Evolutionary conservation across 2,329 filamentous ascomycete genomes (phyloP).

Genomic region (Botrytis byssoidea): DNA sequence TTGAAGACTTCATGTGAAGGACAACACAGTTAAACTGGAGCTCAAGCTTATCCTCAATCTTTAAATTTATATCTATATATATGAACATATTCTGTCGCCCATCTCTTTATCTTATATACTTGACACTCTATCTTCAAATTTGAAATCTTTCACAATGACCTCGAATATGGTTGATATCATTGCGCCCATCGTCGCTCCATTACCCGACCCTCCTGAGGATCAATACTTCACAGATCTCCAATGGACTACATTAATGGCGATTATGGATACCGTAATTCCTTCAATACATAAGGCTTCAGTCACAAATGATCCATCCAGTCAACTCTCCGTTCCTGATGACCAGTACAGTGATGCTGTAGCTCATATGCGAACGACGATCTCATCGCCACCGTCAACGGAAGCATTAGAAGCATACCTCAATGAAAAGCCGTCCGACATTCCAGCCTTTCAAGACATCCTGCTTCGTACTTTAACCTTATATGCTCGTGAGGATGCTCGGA

Average conservation of each 20-base stretch:
- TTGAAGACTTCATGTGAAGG: not conserved
- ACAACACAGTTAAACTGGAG: not conserved
- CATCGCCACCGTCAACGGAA: constrained; percentile 43
- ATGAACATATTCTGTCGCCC: not conserved
- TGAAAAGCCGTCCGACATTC: constrained; percentile 51
- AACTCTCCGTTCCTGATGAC: constrained; percentile 47
- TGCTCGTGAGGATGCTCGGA: constrained; percentile 34
- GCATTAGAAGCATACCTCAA: constrained; percentile 53
- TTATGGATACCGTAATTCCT: constrained; percentile 60
- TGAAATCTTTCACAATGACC: not conserved
- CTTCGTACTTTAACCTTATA: constrained; percentile 43
- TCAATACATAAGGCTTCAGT: constrained; percentile 48
- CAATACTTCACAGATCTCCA: constrained; percentile 48
- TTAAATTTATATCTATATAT: not conserved
- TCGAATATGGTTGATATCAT: constrained; percentile 20
- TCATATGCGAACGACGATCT: constrained; percentile 41
- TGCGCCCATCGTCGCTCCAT: constrained; percentile 27
- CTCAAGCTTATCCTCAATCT: not conserved
- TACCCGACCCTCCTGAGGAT: constrained; percentile 34
- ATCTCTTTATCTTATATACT: not conserved
- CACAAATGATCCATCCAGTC: constrained; percentile 34
- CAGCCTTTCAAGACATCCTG: constrained; percentile 52
- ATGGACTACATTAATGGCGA: constrained; percentile 54
- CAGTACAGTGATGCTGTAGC: constrained; percentile 50
- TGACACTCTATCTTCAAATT: not conserved